These are phyloP conservation scores for Populus tomentosa DNA, from an alignment of 441 rosid species.

Conservation along the genomic window DNA sequence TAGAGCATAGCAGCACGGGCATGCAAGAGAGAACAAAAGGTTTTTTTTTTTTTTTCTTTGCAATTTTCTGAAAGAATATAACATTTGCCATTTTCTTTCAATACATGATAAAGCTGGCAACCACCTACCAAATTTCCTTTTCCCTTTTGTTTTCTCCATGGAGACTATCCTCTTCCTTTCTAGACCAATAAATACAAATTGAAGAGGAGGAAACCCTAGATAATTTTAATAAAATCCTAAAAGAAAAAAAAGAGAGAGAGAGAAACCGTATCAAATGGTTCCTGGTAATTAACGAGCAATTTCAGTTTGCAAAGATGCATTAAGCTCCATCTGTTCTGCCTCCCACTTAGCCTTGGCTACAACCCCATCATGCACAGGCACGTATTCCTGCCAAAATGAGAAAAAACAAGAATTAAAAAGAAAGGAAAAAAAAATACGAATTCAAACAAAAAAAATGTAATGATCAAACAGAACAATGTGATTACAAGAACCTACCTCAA, in stretches of 20 bases:
- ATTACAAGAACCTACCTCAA: conserved; percentile 53
- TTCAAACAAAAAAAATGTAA: background rate
- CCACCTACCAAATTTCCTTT: background rate
- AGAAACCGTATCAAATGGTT: background rate
- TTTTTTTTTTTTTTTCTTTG: background rate
- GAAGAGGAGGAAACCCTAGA: conserved; percentile 8
- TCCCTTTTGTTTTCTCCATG: background rate
- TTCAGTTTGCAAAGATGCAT: conserved; percentile 48
- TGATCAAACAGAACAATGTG: background rate
- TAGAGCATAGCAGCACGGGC: background rate
- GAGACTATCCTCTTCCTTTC: conserved; percentile 10
- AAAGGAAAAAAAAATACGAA: background rate
- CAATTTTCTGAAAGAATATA: background rate
- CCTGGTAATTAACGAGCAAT: conserved; percentile 30
- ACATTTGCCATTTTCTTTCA: background rate
- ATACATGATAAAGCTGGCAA: background rate
- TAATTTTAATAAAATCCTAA: background rate
- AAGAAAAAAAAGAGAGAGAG: background rate
- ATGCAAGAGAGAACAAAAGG: too few relatives aligned
- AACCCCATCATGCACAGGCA: conserved; percentile 75
- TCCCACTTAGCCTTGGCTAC: conserved; percentile 84
- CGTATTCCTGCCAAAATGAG: conserved; percentile 54
- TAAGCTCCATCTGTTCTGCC: conserved; percentile 39
- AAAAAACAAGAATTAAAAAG: background rate
- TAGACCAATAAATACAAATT: conserved; percentile 15